Conservation (phyloP, 2,329 filamentous ascomycete genomes). For the Neopestalotiopsis sp. region DNA sequence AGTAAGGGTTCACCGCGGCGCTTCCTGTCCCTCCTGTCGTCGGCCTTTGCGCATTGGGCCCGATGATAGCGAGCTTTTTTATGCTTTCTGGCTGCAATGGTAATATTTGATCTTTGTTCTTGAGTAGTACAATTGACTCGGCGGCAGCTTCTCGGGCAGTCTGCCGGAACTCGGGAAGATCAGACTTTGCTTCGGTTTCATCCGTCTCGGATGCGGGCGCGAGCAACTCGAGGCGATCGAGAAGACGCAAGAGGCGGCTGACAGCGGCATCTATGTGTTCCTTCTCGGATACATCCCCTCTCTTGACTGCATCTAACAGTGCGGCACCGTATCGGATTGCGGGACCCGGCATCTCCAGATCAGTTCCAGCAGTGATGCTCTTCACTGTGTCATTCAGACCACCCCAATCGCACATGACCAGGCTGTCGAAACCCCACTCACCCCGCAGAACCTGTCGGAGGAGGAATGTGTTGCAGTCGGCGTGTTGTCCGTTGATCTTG, state of each 20-base stretch:
- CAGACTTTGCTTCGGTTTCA: neutral
- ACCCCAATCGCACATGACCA: conserved; percentile 44
- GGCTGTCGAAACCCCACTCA: conserved; percentile 59
- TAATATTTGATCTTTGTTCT: neutral
- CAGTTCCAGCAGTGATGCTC: conserved; percentile 43
- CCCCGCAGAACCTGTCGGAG: conserved; percentile 59
- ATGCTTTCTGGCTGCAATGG: neutral
- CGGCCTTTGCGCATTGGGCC: neutral
- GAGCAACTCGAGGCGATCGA: neutral
- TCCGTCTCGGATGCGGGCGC: neutral
- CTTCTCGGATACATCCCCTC: neutral
- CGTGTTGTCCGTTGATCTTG: conserved; percentile 63
- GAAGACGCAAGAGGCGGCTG: neutral
- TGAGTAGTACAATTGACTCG: neutral
- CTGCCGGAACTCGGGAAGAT: conserved; percentile 5
- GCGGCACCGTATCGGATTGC: neutral
- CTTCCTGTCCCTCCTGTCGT: conserved; percentile 5
- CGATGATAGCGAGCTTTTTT: neutral
- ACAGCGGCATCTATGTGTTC: neutral
- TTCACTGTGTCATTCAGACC: conserved; percentile 38
- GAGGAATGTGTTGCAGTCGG: conserved; percentile 56
- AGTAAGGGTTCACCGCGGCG: conserved; percentile 3
- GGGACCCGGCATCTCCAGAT: conserved; percentile 47
- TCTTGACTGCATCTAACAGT: neutral
- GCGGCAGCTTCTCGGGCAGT: neutral